These are phyloP conservation scores for Leishmania arabica DNA, from an alignment of 208 protist genomes.

Conservation along the genomic window DNA sequence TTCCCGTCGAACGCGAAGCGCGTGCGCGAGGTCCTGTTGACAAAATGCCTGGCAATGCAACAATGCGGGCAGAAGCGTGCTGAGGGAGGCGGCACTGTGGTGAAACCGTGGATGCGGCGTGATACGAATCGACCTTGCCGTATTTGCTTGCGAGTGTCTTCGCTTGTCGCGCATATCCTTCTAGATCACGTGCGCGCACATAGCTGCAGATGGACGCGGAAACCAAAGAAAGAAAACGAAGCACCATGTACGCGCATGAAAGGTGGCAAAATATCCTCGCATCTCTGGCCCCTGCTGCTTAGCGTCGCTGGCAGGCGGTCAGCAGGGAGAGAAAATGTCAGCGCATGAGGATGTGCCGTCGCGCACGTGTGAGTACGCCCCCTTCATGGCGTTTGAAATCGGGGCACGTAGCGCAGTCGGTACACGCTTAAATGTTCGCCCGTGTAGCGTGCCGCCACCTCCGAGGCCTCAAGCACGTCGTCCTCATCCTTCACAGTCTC, in stretches of 20 bases:
- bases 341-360: not conserved
- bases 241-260: not conserved
- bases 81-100: not conserved
- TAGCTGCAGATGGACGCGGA: not conserved
- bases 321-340: not conserved
- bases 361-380: no score
- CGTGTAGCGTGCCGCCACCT: constrained; percentile 77
- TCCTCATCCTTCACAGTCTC: constrained; percentile 1
- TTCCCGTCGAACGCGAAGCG: not conserved
- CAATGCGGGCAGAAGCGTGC: not conserved
- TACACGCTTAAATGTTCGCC: constrained; percentile 81
- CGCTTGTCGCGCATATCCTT: not conserved
- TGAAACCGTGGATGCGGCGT: not conserved
- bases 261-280: not conserved
- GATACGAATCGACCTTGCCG: not conserved
- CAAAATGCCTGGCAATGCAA: not conserved
- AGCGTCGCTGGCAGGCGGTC: not conserved
- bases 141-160: not conserved
- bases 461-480: constrained; percentile 32
- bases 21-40: not conserved
- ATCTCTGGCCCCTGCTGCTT: not conserved
- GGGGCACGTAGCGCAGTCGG: constrained; percentile 34
- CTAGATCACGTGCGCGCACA: not conserved
- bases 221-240: not conserved
- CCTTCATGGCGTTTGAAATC: not conserved